Percentiles rank a stretch among this genome's conserved stretches.
Conservation (phyloP, 2,329 filamentous ascomycete species). For the Ophiostoma tasmaniense region DNA sequence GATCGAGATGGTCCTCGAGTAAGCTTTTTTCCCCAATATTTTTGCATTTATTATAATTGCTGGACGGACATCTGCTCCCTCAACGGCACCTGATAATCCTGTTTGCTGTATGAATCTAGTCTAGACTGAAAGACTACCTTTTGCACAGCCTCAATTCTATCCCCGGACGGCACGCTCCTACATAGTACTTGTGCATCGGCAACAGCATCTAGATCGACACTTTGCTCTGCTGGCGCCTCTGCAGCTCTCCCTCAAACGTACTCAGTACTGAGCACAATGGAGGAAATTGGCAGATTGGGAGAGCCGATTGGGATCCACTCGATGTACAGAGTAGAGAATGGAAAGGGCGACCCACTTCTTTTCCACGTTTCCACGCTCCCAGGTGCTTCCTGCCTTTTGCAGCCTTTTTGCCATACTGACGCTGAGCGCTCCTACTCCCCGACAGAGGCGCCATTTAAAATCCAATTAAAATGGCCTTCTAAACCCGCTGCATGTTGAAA, state of each 20-base stretch:
- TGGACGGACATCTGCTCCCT: too few species aligned
- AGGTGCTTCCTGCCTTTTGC: not conserved
- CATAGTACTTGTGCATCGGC: not conserved
- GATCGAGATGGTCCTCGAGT: not conserved
- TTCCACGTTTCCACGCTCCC: not conserved
- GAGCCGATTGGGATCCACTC: not conserved
- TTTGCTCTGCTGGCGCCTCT: not conserved
- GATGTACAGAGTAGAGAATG: not conserved
- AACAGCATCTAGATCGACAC: not conserved
- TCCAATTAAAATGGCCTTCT: too few species aligned
- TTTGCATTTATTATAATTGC: not conserved
- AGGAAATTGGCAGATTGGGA: not conserved
- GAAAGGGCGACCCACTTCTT: not conserved
- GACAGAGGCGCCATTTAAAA: slow-evolving; percentile 1
- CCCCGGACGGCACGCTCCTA: not conserved
- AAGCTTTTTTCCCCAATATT: not conserved
- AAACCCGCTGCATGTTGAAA: not conserved
- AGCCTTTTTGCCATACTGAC: too few species aligned
- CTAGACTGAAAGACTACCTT: not conserved
- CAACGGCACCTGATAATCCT: not conserved
- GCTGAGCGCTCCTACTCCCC: not conserved
- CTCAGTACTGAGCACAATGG: not conserved
- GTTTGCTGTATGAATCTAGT: not conserved
- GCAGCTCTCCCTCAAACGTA: not conserved
- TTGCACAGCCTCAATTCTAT: not conserved